These are phyloP conservation scores for Solanum pennellii DNA, from an alignment of 257 asterid genomes.

Conservation along the genomic window DNA sequence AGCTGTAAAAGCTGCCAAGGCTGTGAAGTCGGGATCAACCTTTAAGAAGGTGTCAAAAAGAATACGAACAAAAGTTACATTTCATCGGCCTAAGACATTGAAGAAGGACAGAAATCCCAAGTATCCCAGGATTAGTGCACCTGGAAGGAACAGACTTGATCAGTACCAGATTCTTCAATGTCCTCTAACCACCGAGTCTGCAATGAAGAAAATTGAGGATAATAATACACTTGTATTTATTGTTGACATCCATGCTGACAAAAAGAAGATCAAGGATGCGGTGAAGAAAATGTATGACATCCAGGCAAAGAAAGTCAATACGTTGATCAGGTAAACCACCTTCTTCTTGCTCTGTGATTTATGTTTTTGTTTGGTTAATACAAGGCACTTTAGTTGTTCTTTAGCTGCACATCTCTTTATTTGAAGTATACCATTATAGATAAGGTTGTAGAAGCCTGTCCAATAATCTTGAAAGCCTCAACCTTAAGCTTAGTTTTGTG, in stretches of 20 bases:
- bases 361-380: not conserved
- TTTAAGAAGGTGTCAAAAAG: constrained; percentile 33
- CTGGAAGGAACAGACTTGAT: constrained; percentile 43
- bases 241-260: constrained; percentile 41
- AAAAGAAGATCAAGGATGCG: constrained; percentile 40
- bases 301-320: constrained; percentile 39
- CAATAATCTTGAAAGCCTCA: not conserved
- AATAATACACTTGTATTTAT: constrained; percentile 44
- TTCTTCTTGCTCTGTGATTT: not conserved
- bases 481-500: not conserved
- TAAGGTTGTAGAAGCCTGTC: not conserved
- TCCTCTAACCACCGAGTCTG: constrained; percentile 42
- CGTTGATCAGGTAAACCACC: constrained; percentile 34
- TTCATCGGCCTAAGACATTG: constrained; percentile 40
- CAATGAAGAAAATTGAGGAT: constrained; percentile 47
- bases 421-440: not conserved
- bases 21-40: constrained; percentile 25
- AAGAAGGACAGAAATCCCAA: constrained; percentile 38
- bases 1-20: constrained; percentile 44
- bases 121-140: constrained; percentile 39
- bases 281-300: constrained; percentile 47
- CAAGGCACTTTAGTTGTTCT: not conserved
- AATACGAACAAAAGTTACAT: constrained; percentile 40
- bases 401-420: not conserved
- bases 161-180: constrained; percentile 34